Evolutionary conservation across 2,329 filamentous ascomycete species (phyloP).

Genomic region (Claviceps pazoutovae): DNA sequence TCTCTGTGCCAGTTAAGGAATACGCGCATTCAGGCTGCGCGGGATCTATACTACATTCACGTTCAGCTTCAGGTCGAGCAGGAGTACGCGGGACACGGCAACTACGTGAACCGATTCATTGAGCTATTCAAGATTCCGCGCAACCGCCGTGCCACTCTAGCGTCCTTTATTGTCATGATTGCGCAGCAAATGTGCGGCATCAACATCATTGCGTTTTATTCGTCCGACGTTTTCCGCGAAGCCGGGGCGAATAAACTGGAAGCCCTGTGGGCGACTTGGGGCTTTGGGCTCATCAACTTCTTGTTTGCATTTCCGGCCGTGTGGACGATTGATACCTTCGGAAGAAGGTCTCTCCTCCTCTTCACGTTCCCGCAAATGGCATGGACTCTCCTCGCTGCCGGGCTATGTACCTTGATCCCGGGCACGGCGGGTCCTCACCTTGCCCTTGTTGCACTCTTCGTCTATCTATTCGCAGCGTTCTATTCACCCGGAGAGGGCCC

Average conservation of each 20-base stretch:
- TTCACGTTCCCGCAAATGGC: constrained; percentile 30
- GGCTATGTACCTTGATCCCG: constrained; percentile 39
- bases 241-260: constrained; percentile 41
- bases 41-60: constrained; percentile 51
- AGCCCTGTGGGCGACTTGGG: constrained; percentile 45
- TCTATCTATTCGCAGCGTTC: constrained; percentile 40
- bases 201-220: constrained; percentile 68
- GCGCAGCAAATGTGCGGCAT: constrained; percentile 58
- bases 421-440: constrained; percentile 18
- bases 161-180: constrained; percentile 69
- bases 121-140: constrained; percentile 58
- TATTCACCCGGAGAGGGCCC: constrained; percentile 45
- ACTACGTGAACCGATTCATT: constrained; percentile 46
- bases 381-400: constrained; percentile 24
- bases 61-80: constrained; percentile 49
- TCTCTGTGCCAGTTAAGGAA: constrained; percentile 39
- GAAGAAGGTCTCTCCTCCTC: constrained; percentile 34
- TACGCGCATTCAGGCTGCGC: constrained; percentile 40
- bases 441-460: constrained; percentile 39
- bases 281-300: constrained; percentile 45
- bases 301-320: constrained; percentile 44
- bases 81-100: constrained; percentile 33
- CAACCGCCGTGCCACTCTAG: constrained; percentile 57
- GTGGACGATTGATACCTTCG: constrained; percentile 45
- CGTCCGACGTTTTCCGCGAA: constrained; percentile 45